Conservation (phyloP, 768 basidiomycete genomes). For the Lyophyllum decastes region DNA sequence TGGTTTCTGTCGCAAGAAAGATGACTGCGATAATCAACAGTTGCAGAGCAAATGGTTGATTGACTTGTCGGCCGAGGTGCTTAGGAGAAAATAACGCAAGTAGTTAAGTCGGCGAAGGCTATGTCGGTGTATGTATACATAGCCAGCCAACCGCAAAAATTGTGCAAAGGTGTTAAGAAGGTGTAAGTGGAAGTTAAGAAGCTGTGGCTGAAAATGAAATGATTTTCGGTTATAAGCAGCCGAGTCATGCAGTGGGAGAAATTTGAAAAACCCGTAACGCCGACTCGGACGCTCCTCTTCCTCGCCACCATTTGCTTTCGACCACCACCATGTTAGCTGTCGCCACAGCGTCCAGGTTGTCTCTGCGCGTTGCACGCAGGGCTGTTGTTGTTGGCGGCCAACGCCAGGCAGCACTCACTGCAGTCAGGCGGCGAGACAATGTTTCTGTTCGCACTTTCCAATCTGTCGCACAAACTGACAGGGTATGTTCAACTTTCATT, state of each 20-base stretch:
- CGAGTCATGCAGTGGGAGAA: constrained; percentile 24
- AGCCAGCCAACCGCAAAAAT: constrained; percentile 31
- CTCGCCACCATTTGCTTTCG: constrained; percentile 11
- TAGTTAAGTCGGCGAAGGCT: constrained; percentile 2
- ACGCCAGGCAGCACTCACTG: constrained; percentile 44
- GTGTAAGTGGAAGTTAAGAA: constrained; percentile 16
- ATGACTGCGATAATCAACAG: too few relatives aligned
- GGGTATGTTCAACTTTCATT: constrained; percentile 46
- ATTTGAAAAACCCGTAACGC: constrained; percentile 19
- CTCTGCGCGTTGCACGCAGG: constrained; percentile 40
- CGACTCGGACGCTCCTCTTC: constrained; percentile 11
- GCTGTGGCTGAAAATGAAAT: constrained; percentile 9
- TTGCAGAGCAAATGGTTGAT: neutral
- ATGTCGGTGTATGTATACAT: constrained; percentile 9
- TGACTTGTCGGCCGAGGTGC: too few relatives aligned
- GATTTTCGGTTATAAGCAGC: constrained; percentile 8
- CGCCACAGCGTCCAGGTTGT: constrained; percentile 34
- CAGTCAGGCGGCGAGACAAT: constrained; percentile 36
- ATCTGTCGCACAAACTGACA: constrained; percentile 72
- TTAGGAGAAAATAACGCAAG: too few relatives aligned
- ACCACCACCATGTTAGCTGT: constrained; percentile 34
- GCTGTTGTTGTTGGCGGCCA: constrained; percentile 51
- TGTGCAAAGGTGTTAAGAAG: constrained; percentile 24
- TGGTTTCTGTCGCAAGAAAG: too few relatives aligned
- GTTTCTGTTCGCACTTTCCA: constrained; percentile 48